A percentile compares a stretch with the other conserved stretches of the same genome.
These are phyloP conservation scores for Cladosporium halotolerans DNA, from an alignment of 2,329 filamentous ascomycete genomes.

Conservation along the genomic window DNA sequence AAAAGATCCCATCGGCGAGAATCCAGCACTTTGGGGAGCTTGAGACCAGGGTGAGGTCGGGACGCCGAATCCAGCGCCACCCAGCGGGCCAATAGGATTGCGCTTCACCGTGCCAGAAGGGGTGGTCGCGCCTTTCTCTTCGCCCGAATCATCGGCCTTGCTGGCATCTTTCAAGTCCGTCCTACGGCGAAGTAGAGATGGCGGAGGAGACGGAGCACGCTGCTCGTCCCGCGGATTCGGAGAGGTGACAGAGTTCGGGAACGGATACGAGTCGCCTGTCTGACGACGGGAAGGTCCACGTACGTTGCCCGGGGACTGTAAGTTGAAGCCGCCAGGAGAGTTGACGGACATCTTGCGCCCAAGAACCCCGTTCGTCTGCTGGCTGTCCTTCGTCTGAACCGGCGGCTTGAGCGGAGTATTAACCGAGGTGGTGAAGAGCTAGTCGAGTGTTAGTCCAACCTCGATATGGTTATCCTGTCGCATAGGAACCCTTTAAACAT, in stretches of 20 bases:
- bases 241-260: slow-evolving; percentile 50
- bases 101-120: slow-evolving; percentile 53
- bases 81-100: slow-evolving; percentile 48
- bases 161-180: slow-evolving; percentile 53
- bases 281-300: slow-evolving; percentile 71
- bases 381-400: slow-evolving; percentile 58
- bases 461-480: slow-evolving; percentile 34
- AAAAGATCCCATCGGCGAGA: slow-evolving; percentile 75
- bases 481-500: slow-evolving; percentile 10
- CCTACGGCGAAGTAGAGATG: slow-evolving; percentile 54
- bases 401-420: slow-evolving; percentile 90
- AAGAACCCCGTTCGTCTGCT: slow-evolving; percentile 44
- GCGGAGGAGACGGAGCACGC: slow-evolving; percentile 54
- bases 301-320: slow-evolving; percentile 66
- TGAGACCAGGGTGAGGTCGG: slow-evolving; percentile 53
- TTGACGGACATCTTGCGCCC: slow-evolving; percentile 76
- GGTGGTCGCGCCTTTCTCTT: slow-evolving; percentile 29
- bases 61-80: slow-evolving; percentile 41
- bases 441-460: neutral
- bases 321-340: slow-evolving; percentile 56
- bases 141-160: slow-evolving; percentile 29
- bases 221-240: slow-evolving; percentile 60
- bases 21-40: slow-evolving; percentile 55
- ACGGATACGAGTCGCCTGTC: slow-evolving; percentile 64
- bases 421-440: slow-evolving; percentile 74